Conservation (phyloP, 257 asterid genomes). For the Gardenia jasminoides region DNA sequence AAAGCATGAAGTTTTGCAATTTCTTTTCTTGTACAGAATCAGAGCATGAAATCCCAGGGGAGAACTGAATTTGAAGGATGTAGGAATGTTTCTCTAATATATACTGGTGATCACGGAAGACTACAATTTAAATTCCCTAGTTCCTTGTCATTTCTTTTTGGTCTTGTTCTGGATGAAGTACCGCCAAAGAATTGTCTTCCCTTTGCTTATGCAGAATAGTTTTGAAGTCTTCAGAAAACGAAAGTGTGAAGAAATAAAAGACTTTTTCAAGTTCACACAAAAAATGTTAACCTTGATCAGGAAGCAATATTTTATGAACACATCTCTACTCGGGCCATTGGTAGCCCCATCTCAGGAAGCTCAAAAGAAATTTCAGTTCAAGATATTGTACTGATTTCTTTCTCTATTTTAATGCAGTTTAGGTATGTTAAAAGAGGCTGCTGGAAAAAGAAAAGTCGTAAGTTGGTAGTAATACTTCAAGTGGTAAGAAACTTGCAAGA, state of each 20-base stretch:
- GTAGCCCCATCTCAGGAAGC: not conserved
- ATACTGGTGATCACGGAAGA: not conserved
- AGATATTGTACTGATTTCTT: too few relatives aligned
- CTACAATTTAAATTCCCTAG: not conserved
- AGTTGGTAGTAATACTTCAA: not conserved
- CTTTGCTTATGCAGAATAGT: not conserved
- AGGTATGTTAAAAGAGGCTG: too few relatives aligned
- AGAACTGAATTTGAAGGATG: not conserved
- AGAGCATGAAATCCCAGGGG: not conserved
- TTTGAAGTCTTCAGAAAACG: not conserved
- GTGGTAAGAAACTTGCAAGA: too few relatives aligned
- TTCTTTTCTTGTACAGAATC: not conserved
- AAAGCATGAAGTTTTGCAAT: not conserved
- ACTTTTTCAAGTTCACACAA: not conserved
- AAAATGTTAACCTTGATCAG: not conserved
- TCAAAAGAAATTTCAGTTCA: not conserved
- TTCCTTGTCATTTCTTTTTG: not conserved
- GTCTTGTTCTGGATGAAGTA: not conserved
- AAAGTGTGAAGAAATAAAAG: constrained; percentile 3
- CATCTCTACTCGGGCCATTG: not conserved
- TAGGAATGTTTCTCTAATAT: not conserved
- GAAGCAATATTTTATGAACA: not conserved
- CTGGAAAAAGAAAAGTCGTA: too few relatives aligned
- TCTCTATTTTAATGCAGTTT: too few relatives aligned
- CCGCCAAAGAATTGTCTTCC: not conserved